Evolutionary conservation across 2,329 filamentous ascomycete species (phyloP).

Genomic region (Pseudonectria foliicola): DNA sequence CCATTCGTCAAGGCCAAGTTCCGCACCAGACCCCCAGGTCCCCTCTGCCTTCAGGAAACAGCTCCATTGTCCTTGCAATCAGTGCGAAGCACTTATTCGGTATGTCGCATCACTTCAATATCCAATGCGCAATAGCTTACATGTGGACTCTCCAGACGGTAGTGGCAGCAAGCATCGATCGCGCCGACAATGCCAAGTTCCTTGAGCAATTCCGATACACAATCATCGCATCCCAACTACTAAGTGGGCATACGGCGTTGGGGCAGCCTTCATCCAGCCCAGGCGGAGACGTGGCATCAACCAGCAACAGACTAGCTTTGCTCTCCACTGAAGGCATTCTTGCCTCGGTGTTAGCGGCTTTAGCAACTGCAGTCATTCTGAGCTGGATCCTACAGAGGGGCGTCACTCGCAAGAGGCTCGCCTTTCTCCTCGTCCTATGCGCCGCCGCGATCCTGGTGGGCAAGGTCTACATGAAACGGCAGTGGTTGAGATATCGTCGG

Average conservation of each 20-base stretch:
- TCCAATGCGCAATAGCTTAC: background rate
- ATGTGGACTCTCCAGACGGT: slow-evolving; percentile 43
- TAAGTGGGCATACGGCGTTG: slow-evolving; percentile 60
- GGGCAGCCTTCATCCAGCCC: slow-evolving; percentile 23
- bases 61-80: slow-evolving; percentile 34
- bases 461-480: slow-evolving; percentile 67
- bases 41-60: slow-evolving; percentile 35
- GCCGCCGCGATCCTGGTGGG: slow-evolving; percentile 48
- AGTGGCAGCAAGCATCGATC: slow-evolving; percentile 64
- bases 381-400: slow-evolving; percentile 59
- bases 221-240: slow-evolving; percentile 82
- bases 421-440: slow-evolving; percentile 41
- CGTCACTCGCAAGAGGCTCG: slow-evolving; percentile 49
- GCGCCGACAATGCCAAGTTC: slow-evolving; percentile 75
- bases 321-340: slow-evolving; percentile 40
- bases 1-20: slow-evolving; percentile 48
- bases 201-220: slow-evolving; percentile 90
- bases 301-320: slow-evolving; percentile 20
- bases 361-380: slow-evolving; percentile 62
- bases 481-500: slow-evolving; percentile 74
- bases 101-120: slow-evolving; percentile 26
- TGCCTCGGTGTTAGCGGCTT: slow-evolving; percentile 44
- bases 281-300: slow-evolving; percentile 8
- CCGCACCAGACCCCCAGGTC: slow-evolving; percentile 39
- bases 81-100: slow-evolving; percentile 44